Base-by-base conservation (phyloP, 148 eudicot species). In the Dysphania ambrosioides region DNA sequence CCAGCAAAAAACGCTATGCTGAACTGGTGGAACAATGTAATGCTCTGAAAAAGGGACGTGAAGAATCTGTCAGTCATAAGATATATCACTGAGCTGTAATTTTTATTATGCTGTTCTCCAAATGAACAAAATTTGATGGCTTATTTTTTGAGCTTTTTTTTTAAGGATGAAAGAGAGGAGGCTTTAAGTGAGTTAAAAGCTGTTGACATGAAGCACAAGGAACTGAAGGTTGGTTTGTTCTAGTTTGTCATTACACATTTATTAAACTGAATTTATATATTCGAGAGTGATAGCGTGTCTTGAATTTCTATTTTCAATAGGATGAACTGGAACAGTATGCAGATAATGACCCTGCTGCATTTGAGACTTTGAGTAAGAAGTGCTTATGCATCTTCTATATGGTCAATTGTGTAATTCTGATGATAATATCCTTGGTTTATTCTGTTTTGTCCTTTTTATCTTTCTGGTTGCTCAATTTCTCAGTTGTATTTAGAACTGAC, bases 281-380 rank as follows among this genome's bases (percentile, higher is more conserved):
- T 73, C 53, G 11, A 26, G 71, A 38, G 61, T 58, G 42, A 62
- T 56, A 23, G 26, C 51, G 26, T 5, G 55, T 19, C 35, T 29
- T 51, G 7, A 23, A 18, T 35, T 38, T 60, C 40, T 32, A 67
- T 70, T 78, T 80, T 77, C 65, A 19, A 32, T 72, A 94, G 98
- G 87, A 82, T 66, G 96, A 95, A 78, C 83, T 92, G 86, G 86
- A 78, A 38, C 93, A 90, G 63, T 92, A 87, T 82, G 89, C 96
- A 68, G 98, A 92, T 82, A 92, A 92, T 82, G 98, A 95, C 85
- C 98, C 97, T 51, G 98, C 96, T 78, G 86, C 94, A 47, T 82
- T 95, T 82, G 96, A 95, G 75, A 83, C 87, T 80, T 90, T 85
- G 98, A 95, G 98, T 95, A 73, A 78, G 80, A 81, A 65, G 31